Evolutionary conservation across 1,284 basidiomycete genomes (phyloP), one percentile per base, ranked within the genome.

Genomic region (Sporisorium sorghi): DNA sequence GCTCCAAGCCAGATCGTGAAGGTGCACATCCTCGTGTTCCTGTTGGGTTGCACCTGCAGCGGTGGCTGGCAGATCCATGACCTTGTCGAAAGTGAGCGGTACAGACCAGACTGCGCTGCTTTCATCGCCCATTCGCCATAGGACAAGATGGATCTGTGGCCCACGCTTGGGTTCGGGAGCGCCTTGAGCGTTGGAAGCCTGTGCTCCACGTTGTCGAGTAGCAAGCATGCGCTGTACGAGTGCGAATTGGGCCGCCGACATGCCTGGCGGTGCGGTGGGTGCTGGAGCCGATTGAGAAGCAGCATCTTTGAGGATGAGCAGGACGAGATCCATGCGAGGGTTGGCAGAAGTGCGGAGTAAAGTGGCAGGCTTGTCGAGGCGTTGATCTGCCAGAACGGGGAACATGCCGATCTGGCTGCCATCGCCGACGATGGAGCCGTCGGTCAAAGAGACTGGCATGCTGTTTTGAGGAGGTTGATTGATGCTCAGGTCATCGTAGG

Each of bases 271-370:
- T 8, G 58, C 26, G 21, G 53, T 26, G 12, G 72, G 50, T 21
- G 63, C 61, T 7, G 37, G 40, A 49, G 52, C 30, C 3, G 57
- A 23, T 5, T 51, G 50, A 19, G 59, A 42, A 12, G 58, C 53
- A n/a, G 55, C 58, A 62, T 73, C 71, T 37, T 61, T 57, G 47
- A 59, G 33, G 58, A 77, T 28, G 46, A 73, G 60, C 14, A 73
- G 52, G 21, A 70, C 63, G 37, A 77, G 74, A 19, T 77, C 74
- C 74, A 73, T 77, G 50, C 74, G 70, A 46, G 74, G 74, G 52
- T 73, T 73, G 54, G 65, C 49, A 32, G 70, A 63, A 21, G 55
- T 44, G n/a, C 53, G 62, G 5, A 77, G 69, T 21, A 76, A 24
- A 11, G 28, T 58, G 15, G 61, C 50, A 3, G 61, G 52, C 32